These are phyloP conservation scores for Lolium multiflorum DNA, from an alignment of 176 grass and related monocot genomes.

Conservation along the genomic window DNA sequence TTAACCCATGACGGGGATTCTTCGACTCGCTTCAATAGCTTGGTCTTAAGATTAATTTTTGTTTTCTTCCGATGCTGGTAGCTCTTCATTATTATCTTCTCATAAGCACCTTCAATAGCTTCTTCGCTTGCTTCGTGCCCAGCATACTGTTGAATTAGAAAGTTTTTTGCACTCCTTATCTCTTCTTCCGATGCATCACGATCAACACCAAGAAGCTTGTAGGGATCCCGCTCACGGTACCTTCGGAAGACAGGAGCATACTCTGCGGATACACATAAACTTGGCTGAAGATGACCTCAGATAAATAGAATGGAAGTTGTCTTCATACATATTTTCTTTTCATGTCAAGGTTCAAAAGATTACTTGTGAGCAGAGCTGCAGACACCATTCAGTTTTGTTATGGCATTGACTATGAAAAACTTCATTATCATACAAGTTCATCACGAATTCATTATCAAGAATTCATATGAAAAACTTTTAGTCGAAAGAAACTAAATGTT, in stretches of 20 bases:
- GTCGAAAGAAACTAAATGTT: no score
- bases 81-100: conserved; percentile 94
- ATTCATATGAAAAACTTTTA: no score
- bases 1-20: conserved; percentile 89
- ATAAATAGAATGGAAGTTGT: conserved; percentile 3
- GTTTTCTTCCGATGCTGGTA: conserved; percentile 81
- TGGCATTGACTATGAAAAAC: background rate
- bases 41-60: conserved; percentile 92
- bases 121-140: conserved; percentile 86
- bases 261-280: conserved; percentile 51
- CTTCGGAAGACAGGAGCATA: conserved; percentile 76
- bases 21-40: conserved; percentile 72
- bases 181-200: conserved; percentile 90
- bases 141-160: conserved; percentile 77
- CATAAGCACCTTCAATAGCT: conserved; percentile 91
- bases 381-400: background rate
- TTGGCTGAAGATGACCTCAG: conserved; percentile 1
- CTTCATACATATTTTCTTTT: conserved; percentile 16
- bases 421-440: background rate
- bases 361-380: background rate
- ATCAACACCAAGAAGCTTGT: conserved; percentile 82
- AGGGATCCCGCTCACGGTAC: conserved; percentile 70
- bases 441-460: background rate
- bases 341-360: background rate
- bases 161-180: conserved; percentile 77